Base-by-base conservation (phyloP, 2,329 filamentous ascomycete species). In the Penicillium verrucosum region DNA sequence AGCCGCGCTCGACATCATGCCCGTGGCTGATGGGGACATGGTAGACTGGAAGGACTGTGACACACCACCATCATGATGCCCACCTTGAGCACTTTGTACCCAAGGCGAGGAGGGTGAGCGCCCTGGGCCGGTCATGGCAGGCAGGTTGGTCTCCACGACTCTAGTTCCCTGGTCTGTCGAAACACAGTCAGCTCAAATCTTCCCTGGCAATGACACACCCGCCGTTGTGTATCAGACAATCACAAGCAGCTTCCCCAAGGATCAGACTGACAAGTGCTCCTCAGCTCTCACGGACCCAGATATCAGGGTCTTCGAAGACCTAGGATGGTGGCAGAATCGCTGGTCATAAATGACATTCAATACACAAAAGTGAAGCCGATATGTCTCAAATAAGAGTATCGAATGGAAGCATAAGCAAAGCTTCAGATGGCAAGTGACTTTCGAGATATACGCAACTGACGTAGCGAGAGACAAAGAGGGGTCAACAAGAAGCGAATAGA, bases 21-120 rank as follows among this genome's bases (percentile, higher is more conserved):
- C 63, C 27, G 53, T 36, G 18, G 63, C 60, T n/a, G 64, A 58
- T 8, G 70, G 62, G 34, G 70, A 67, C 14, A 49, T 42, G 53
- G 48, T 38, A 53, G 60, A 37, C 48, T 65, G 55, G 60, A 64
- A 61, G 56, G 60, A 38, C 23, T 65, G 57, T 16, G 51, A 37
- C 27, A 42, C 27, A 38, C 57, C 43, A 42, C 55, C 51, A 46
- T 66, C 59, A 41, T 60, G 57, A 40, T 64, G 60, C 48, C 60
- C 56, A 38, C 52, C 60, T 48, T 67, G 64, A 21, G 65, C 54
- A 49, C 62, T 65, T 60, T 67, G 65, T 49, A 64, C 63, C 71
- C 70, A 73, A 32, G 70, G 65, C 12, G 69, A 73, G 29, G 70
- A 68, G 54, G 70, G 69, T 56, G 70, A 70, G 57, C 47, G 61